Evolutionary conservation across 106 monocot genomes (phyloP).

Genomic region (Phalaenopsis equestris): DNA sequence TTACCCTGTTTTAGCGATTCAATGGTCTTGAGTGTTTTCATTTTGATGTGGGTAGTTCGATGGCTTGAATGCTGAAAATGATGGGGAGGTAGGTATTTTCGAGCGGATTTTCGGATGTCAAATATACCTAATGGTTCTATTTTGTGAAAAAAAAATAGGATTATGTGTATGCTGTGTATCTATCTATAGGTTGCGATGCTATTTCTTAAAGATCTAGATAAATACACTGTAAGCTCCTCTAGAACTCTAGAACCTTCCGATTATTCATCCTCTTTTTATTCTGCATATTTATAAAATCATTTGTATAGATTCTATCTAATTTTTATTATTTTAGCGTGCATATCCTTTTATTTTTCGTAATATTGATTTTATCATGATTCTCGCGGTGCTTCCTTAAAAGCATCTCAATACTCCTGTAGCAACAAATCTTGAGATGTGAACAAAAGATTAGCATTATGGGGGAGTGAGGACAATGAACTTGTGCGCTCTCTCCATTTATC

Average conservation of each 20-base stretch:
- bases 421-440: neutral
- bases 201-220: neutral
- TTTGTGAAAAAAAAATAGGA: neutral
- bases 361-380: neutral
- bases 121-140: neutral
- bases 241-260: neutral
- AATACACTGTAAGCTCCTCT: neutral
- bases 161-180: neutral
- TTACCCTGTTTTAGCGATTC: neutral
- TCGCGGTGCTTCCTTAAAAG: neutral
- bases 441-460: neutral
- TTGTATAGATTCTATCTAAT: neutral
- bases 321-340: neutral
- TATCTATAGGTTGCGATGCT: neutral
- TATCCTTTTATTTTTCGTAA: neutral
- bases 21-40: neutral
- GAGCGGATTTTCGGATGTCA: neutral
- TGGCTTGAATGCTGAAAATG: neutral
- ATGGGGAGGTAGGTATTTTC: neutral
- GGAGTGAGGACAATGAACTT: neutral
- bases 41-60: neutral
- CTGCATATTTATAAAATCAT: too few species aligned
- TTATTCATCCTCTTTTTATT: neutral
- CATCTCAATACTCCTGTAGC: neutral
- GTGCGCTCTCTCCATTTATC: neutral